Base-by-base conservation (phyloP, 768 basidiomycete genomes). In the Albatrellus ellisii region DNA sequence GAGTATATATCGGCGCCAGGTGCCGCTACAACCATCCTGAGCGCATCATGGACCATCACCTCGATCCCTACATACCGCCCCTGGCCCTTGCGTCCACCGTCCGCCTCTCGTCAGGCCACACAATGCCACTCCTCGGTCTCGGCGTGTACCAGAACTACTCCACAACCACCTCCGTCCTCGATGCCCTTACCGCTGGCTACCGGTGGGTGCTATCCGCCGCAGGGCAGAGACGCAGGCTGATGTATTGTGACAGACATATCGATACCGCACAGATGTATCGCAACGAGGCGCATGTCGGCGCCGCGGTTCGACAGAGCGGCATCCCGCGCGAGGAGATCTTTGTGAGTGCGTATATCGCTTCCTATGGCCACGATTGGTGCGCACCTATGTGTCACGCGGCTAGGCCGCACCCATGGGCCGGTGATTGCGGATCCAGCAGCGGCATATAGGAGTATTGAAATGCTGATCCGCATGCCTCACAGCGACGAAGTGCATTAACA, bases 231-330 rank as follows among this genome's bases (percentile, higher is more conserved):
- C 31, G 2, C 31, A 14, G 18, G 14, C 1, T 32, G 14, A 14
- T 14, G 5, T 9, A n/a, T 7, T 14, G 8, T 32, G 14, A 6
- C 20, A 36, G 35, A 14, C 35, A 36, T 21, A 62, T 86, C 28
- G 85, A 87, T 56, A 70, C 78, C 0, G 85, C 85, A 1, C 79
- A 79, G 49, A 62, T 64, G 26, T 87, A 87, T 54, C 62, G 61
- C 41, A 84, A 82, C 46, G 79, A 84, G 53, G 66, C 64, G 2
- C 64, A 65, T 6, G 79, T 82, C 12, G 78, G 75, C 2, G 64
- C 68, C 21, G 78, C 77, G 2, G 55, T 81, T 17, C 60, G 63
- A 43, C 73, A 74, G 43, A 75, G 72, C 39, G 73, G 70, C 2
- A 41, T 85, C 6, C 49, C 62, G 1, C 63, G 83, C 45, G 61